Evolutionary conservation across 139 green algal genomes (phyloP).

Genomic region (Cymbomonas tetramitiformis): DNA sequence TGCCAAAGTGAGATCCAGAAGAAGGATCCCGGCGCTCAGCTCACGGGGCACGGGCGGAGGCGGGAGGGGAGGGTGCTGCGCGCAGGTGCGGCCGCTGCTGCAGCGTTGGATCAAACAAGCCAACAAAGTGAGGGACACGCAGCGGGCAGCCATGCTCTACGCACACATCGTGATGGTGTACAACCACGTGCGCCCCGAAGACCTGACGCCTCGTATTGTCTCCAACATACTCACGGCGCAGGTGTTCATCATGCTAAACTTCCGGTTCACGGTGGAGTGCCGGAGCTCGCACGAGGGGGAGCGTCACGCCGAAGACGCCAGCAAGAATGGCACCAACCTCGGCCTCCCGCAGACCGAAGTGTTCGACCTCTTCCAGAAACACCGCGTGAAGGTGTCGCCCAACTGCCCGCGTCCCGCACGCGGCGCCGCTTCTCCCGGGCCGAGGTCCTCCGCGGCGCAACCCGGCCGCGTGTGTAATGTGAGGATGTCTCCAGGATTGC

Average conservation of each 20-base stretch:
- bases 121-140: neutral
- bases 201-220: neutral
- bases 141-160: slow-evolving; percentile 6
- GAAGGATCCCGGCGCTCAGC: no score
- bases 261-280: neutral
- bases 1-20: no score
- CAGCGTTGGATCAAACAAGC: neutral
- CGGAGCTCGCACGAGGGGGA: neutral
- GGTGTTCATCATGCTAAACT: slow-evolving; percentile 16
- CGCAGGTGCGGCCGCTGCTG: neutral
- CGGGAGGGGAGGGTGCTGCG: no score
- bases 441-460: no score
- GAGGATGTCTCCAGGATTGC: no score
- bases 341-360: slow-evolving; percentile 14
- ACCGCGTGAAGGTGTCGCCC: neutral
- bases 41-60: no score
- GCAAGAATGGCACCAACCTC: neutral
- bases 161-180: slow-evolving; percentile 16
- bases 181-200: neutral
- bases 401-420: neutral
- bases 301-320: neutral
- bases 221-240: slow-evolving; percentile 11
- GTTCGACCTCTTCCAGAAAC: slow-evolving; percentile 21
- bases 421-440: neutral
- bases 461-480: no score